These are phyloP conservation scores for Barnettozyma populi DNA, from an alignment of 805 yeast species.

Conservation along the genomic window DNA sequence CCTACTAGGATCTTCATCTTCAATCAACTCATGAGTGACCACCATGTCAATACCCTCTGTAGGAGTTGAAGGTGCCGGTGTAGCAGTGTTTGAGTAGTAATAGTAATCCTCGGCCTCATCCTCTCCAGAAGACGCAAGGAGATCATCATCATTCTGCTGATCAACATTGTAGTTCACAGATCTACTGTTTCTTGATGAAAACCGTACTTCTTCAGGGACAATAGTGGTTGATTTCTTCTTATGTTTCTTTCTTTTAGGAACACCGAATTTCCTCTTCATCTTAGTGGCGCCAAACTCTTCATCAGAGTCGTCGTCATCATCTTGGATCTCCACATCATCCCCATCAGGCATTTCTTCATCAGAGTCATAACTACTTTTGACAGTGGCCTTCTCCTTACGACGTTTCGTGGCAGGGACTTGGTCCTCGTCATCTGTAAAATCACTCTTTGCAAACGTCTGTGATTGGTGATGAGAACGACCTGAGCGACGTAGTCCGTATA, in stretches of 20 bases:
- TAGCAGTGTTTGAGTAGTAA: constrained; percentile 21
- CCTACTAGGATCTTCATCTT: constrained; percentile 27
- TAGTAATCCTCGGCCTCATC: constrained; percentile 25
- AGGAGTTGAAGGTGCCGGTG: constrained; percentile 23
- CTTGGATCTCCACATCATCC: constrained; percentile 25
- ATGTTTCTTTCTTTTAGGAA: constrained; percentile 15
- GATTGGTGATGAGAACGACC: constrained; percentile 31
- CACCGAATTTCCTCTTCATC: constrained; percentile 22
- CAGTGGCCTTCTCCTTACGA: constrained; percentile 26
- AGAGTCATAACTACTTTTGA: constrained; percentile 9
- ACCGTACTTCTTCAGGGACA: constrained; percentile 54
- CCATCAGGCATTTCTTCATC: constrained; percentile 21
- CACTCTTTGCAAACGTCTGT: constrained; percentile 14
- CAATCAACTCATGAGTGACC: constrained; percentile 47
- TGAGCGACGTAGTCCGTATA: constrained; percentile 79
- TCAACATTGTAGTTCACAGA: constrained; percentile 77
- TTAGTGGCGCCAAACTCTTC: constrained; percentile 33
- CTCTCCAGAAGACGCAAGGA: constrained; percentile 30
- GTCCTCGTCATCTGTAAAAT: constrained; percentile 23
- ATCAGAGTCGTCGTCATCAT: constrained; percentile 32
- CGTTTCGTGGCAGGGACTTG: constrained; percentile 16
- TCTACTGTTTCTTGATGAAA: constrained; percentile 62
- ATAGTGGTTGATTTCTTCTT: constrained; percentile 16
- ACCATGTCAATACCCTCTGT: constrained; percentile 40
- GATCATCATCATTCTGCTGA: constrained; percentile 43